Evolutionary conservation across 345 rosid species (phyloP).

Genomic region (Camelina sativa): DNA sequence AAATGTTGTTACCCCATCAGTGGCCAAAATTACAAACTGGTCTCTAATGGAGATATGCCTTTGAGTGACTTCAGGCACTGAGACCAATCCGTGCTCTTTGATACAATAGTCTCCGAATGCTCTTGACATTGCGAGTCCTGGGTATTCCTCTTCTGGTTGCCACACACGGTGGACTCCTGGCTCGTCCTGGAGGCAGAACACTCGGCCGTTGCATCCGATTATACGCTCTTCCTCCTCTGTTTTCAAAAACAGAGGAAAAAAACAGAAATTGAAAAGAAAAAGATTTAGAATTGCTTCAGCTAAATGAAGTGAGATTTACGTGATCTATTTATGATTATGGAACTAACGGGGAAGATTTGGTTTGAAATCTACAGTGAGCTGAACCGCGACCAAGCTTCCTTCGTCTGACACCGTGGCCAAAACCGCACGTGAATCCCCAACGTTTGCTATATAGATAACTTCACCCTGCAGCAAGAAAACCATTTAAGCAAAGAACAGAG

Average conservation of each 20-base stretch:
- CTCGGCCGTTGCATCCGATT: slow-evolving; percentile 66
- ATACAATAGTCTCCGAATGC: slow-evolving; percentile 94
- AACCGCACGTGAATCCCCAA: slow-evolving; percentile 95
- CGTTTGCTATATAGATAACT: slow-evolving; percentile 65
- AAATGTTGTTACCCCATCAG: slow-evolving; percentile 76
- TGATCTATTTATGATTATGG: not conserved
- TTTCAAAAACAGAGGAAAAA: not conserved
- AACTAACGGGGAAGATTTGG: slow-evolving; percentile 86
- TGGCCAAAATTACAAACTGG: slow-evolving; percentile 80
- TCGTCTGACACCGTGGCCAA: slow-evolving; percentile 77
- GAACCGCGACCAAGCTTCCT: slow-evolving; percentile 71
- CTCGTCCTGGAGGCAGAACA: slow-evolving; percentile 79
- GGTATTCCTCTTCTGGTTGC: slow-evolving; percentile 77
- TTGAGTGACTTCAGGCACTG: slow-evolving; percentile 82
- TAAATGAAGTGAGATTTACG: not conserved
- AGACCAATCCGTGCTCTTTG: slow-evolving; percentile 74
- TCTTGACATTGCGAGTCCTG: slow-evolving; percentile 97
- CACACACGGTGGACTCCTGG: slow-evolving; percentile 93
- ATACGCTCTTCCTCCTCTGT: slow-evolving; percentile 93
- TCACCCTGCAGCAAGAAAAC: slow-evolving; percentile 62
- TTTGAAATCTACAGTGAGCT: slow-evolving; percentile 88
- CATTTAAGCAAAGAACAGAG: slow-evolving; percentile 17
- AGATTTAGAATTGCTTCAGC: slow-evolving; percentile 1
- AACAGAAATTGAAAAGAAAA: not conserved
- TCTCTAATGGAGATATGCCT: slow-evolving; percentile 66